Evolutionary conservation across 2,329 filamentous ascomycete species (phyloP), one percentile per base, ranked within the genome.

Genomic region (Calonectria montana): DNA sequence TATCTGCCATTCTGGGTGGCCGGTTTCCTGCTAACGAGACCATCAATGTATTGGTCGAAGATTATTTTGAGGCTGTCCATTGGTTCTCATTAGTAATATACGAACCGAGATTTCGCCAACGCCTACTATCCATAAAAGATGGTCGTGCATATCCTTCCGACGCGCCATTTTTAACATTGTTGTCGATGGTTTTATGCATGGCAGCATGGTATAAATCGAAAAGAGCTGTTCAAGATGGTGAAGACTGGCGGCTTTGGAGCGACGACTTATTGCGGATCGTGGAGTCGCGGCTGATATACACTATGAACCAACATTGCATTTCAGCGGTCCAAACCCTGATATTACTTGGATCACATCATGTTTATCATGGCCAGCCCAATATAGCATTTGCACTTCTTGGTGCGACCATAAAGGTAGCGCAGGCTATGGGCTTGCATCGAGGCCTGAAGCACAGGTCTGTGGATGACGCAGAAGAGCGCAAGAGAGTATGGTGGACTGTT

Each of bases 401-500:
- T 23, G 43, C 43, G 10, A 23, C 43, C 9, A 47, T 47, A 21
- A 47, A 47, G 16, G 21, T 47, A 23, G n/a, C 31, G 2, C 63
- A 65, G n/a, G 47, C 63, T 25, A 53, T 65, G 63, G 63, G 63
- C 8, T 48, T 65, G 45, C 63, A 65, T 23, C 63, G 63, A 0
- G 16, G 37, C 8, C 12, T 55, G 5, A 65, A 21, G 23, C 31
- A 48, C 8, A 48, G 45, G 39, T 18, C 63, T 31, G 3, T 4
- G 15, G 43, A 39, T 21, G 63, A 65, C 16, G n/a, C 27, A 18
- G 63, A 65, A 23, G 63, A 65, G 47, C 63, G 63, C 21, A 65
- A 65, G 31, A 53, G 63, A 31, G 63, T 65, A 31, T 65, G 63
- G 63, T 65, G 63, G 63, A 65, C 63, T 9, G 55, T 65, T 18